A percentile compares a stretch with the other conserved stretches of the same genome.
phyloP scores from a whole-genome alignment of 805 yeast species.

The Grigorovia humatica region DNA sequence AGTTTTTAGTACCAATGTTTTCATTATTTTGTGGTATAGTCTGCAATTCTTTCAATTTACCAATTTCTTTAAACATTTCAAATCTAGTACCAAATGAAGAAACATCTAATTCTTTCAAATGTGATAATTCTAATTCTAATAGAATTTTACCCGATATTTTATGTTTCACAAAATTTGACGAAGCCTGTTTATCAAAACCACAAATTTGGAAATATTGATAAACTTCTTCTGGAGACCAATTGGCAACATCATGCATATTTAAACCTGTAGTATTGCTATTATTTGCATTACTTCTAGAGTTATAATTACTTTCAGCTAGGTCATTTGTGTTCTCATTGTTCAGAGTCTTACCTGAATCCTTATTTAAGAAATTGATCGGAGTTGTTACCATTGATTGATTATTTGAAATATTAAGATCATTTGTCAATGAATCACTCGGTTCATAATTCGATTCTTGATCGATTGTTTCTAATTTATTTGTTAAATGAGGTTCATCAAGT shows the following conservation, averaged over 20 bases:
- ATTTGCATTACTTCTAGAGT: not conserved
- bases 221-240: constrained; percentile 86
- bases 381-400: constrained; percentile 8
- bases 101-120: constrained; percentile 85
- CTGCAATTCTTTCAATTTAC: constrained; percentile 35
- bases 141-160: constrained; percentile 82
- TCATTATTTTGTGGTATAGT: not conserved
- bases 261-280: not conserved
- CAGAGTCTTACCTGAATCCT: constrained; percentile 4
- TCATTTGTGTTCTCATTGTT: not conserved
- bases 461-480: not conserved
- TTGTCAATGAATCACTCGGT: not conserved
- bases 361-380: not conserved
- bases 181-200: constrained; percentile 66
- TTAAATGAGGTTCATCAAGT: constrained; percentile 13
- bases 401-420: not conserved
- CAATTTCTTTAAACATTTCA: constrained; percentile 84
- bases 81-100: constrained; percentile 90
- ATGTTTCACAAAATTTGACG: constrained; percentile 74
- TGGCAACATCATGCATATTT: constrained; percentile 30
- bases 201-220: constrained; percentile 59
- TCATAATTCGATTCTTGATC: not conserved
- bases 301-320: not conserved
- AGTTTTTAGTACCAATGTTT: not conserved
- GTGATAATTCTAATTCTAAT: constrained; percentile 73